Percentiles rank a stretch among this genome's conserved stretches.
Evolutionary conservation across 169 alveolate genomes (phyloP).

Genomic region (Ichthyophthirius multifiliis): DNA sequence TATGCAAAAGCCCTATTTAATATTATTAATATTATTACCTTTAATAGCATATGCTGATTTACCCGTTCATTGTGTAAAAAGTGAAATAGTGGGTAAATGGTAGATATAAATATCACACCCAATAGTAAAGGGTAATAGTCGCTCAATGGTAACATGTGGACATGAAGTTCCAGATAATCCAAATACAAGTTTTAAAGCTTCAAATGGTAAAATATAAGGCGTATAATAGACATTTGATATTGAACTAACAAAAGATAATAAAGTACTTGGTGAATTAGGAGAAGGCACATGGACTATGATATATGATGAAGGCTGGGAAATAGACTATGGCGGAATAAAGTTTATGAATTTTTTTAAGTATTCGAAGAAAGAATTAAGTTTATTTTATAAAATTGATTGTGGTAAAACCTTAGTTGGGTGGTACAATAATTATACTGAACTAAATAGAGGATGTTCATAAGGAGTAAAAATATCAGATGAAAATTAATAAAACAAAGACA

Average conservation of each 20-base stretch:
- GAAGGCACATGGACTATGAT: conserved; percentile 33
- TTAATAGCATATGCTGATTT: neutral
- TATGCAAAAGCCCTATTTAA: no score
- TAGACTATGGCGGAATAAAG: neutral
- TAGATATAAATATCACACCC: no score
- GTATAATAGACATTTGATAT: neutral
- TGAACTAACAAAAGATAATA: neutral
- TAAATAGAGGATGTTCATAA: conserved; percentile 25
- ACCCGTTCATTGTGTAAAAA: conserved; percentile 33
- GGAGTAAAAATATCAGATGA: conserved; percentile 5
- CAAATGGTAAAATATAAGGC: neutral
- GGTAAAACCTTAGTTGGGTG: conserved; percentile 24
- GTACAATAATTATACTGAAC: neutral
- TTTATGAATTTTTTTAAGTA: conserved; percentile 22
- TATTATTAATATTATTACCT: no score
- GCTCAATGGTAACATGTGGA: conserved; percentile 13
- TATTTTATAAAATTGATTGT: conserved; percentile 5
- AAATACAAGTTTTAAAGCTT: neutral
- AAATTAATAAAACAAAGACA: no score
- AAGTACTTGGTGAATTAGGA: neutral
- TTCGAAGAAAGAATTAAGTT: neutral
- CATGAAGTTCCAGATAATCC: conserved; percentile 15
- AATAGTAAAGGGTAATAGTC: no score
- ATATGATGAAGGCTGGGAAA: conserved; percentile 32
- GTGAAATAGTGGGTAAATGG: conserved; percentile 12